Conservation (phyloP, 2,329 filamentous ascomycete species). For the Sordariomycetes sp. region DNA sequence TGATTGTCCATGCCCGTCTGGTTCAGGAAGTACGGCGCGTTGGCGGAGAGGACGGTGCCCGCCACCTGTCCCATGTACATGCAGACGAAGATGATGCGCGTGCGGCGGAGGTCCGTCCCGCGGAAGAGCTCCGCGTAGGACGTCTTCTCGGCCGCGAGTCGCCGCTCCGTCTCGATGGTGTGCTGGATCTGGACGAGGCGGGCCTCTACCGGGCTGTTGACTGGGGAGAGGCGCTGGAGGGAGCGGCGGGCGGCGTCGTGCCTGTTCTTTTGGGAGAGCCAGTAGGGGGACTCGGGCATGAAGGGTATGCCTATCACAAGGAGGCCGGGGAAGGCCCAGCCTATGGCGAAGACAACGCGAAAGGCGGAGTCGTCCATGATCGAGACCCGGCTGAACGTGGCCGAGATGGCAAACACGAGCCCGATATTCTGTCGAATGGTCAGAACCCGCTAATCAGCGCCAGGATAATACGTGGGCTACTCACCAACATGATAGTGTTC, state of each 20-base stretch:
- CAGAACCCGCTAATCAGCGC: too few species aligned
- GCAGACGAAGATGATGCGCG: background rate
- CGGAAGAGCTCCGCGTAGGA: background rate
- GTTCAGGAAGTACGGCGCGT: constrained; percentile 15
- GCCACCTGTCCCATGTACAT: constrained; percentile 10
- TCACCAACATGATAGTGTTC: constrained; percentile 5
- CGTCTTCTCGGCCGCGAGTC: background rate
- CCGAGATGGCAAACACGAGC: constrained; percentile 8
- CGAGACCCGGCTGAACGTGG: constrained; percentile 9
- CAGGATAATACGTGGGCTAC: background rate
- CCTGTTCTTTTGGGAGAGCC: constrained; percentile 22
- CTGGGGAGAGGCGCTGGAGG: background rate
- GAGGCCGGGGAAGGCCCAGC: constrained; percentile 7
- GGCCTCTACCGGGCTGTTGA: background rate
- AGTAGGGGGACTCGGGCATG: constrained; percentile 30
- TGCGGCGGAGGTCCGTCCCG: constrained; percentile 10
- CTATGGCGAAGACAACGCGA: constrained; percentile 8
- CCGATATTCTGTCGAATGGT: constrained; percentile 6
- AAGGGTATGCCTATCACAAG: constrained; percentile 13
- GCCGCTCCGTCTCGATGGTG: constrained; percentile 5
- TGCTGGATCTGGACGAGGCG: constrained; percentile 2
- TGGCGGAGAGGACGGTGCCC: constrained; percentile 11
- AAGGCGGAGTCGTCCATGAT: constrained; percentile 10
- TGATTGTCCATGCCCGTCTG: constrained; percentile 2
- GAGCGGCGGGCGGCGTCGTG: constrained; percentile 20